phyloP scores from a whole-genome alignment of 768 basidiomycete genomes.

The Chalciporus piperatus region DNA sequence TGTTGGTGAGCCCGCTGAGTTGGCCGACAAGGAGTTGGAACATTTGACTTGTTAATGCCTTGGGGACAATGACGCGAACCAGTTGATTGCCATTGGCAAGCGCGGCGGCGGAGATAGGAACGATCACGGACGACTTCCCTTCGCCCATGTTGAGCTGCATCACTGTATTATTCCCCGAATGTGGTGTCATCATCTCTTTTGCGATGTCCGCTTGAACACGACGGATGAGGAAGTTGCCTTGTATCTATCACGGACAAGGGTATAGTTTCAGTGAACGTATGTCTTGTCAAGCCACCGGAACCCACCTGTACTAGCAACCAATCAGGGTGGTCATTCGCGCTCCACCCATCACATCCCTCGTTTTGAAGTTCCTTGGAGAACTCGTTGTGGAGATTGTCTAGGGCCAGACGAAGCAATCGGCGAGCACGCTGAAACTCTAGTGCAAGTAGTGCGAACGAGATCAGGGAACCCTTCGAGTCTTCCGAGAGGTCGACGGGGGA shows the following conservation, averaged over 20 bases:
- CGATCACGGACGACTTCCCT: conserved; percentile 45
- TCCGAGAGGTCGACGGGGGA: conserved; percentile 9
- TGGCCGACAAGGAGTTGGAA: conserved; percentile 32
- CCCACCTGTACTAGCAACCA: conserved; percentile 24
- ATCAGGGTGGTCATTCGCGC: conserved; percentile 12
- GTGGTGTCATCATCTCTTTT: conserved; percentile 31
- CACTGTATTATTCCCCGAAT: conserved; percentile 31
- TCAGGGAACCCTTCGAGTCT: conserved; percentile 30
- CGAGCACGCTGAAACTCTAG: conserved; percentile 36
- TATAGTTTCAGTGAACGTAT: neutral
- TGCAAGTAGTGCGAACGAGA: conserved; percentile 25
- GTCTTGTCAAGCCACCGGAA: neutral
- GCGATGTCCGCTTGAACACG: conserved; percentile 28
- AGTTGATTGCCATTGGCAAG: conserved; percentile 28
- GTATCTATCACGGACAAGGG: conserved; percentile 22
- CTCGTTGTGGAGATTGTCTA: conserved; percentile 5
- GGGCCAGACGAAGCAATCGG: conserved; percentile 27
- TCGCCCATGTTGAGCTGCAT: conserved; percentile 58
- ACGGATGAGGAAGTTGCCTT: conserved; percentile 27
- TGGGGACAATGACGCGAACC: conserved; percentile 33
- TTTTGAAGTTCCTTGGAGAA: conserved; percentile 17
- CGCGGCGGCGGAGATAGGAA: conserved; percentile 26
- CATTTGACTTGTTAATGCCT: conserved; percentile 31
- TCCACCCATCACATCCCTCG: conserved; percentile 18
- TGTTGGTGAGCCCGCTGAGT: conserved; percentile 31